Conservation (phyloP, 441 rosid genomes). For the Macaranga tanarius region DNA sequence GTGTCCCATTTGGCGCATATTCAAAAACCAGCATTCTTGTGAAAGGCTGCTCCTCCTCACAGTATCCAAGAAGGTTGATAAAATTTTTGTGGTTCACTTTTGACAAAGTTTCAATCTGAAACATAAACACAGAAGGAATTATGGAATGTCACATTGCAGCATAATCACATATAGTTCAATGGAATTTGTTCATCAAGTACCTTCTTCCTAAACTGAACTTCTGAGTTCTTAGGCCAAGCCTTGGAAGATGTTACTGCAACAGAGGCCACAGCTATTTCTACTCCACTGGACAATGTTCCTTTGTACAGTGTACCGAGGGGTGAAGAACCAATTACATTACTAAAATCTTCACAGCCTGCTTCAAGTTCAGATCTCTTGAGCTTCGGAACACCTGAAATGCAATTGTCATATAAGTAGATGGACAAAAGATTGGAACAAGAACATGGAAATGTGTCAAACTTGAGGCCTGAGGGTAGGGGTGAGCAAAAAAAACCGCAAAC, state of each 20-base stretch:
- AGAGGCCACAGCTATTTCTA: slow-evolving; percentile 85
- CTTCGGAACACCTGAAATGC: slow-evolving; percentile 73
- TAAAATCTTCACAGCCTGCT: slow-evolving; percentile 97
- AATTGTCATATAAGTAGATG: slow-evolving; percentile 13
- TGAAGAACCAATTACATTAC: slow-evolving; percentile 82
- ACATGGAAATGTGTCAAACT: slow-evolving; percentile 27
- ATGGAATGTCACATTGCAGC: slow-evolving; percentile 13
- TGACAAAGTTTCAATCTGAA: slow-evolving; percentile 73
- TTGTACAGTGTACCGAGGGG: slow-evolving; percentile 72
- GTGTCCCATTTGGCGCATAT: slow-evolving; percentile 94
- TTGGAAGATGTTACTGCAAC: slow-evolving; percentile 42
- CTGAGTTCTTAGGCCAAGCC: slow-evolving; percentile 68
- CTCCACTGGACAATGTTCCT: slow-evolving; percentile 90
- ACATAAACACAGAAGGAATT: slow-evolving; percentile 19
- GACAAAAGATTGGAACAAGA: background rate
- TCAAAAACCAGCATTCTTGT: slow-evolving; percentile 91
- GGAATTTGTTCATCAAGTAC: slow-evolving; percentile 32
- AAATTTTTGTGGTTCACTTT: slow-evolving; percentile 92
- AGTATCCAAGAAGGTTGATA: slow-evolving; percentile 78
- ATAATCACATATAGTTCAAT: background rate
- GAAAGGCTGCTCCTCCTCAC: slow-evolving; percentile 85
- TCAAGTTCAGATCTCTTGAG: slow-evolving; percentile 81
- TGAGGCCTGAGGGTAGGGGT: too few species aligned
- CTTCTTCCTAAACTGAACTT: slow-evolving; percentile 73
- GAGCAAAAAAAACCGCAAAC: too few species aligned